These are phyloP conservation scores for Melampsora occidentalis DNA, from an alignment of 1,284 basidiomycete species.

Conservation along the genomic window DNA sequence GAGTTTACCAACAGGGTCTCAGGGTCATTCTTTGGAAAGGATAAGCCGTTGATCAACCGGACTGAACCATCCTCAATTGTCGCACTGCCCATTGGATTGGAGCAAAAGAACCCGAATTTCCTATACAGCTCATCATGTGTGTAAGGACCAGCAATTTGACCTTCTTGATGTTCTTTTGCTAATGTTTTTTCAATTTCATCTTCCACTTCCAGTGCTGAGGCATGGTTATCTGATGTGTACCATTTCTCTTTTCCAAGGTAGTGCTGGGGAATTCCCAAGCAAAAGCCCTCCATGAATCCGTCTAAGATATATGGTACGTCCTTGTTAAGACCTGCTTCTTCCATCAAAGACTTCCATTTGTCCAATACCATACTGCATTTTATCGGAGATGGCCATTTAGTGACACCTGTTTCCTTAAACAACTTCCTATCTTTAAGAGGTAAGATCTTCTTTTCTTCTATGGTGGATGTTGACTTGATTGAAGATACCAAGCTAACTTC, in stretches of 20 bases:
- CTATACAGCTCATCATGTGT: background rate
- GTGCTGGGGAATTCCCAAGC: conserved; percentile 12
- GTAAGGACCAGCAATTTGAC: background rate
- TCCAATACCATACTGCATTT: conserved; percentile 10
- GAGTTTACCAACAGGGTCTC: background rate
- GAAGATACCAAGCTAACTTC: too few relatives aligned
- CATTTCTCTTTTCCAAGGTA: background rate
- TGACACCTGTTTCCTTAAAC: background rate
- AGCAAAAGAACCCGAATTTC: background rate
- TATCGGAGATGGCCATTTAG: background rate
- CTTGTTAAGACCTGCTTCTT: background rate
- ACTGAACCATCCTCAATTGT: background rate
- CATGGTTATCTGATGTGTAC: conserved; percentile 5
- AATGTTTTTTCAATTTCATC: background rate
- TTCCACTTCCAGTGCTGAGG: background rate
- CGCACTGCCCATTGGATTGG: background rate
- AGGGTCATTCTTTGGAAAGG: background rate
- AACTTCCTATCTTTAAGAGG: background rate
- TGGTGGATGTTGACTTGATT: too few relatives aligned
- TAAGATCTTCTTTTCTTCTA: too few relatives aligned
- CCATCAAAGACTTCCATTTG: background rate
- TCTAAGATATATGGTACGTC: background rate
- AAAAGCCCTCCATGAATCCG: conserved; percentile 1
- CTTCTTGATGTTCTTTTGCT: background rate
- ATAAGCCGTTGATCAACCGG: background rate